Conservation (phyloP, 2,329 filamentous ascomycete genomes). For the Aspergillus ustus region DNA sequence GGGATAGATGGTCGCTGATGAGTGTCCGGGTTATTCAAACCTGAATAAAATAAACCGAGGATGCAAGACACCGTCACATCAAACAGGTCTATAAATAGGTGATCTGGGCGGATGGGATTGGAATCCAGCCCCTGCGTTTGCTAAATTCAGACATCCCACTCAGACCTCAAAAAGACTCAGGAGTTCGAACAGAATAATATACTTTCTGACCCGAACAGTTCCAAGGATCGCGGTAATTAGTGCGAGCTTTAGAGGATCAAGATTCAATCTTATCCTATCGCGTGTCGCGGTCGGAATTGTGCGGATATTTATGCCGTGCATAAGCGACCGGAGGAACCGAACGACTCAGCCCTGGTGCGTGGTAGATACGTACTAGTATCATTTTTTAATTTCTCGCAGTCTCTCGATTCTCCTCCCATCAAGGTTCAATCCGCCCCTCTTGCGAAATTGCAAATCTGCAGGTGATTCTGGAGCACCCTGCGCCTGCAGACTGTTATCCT, state of each 20-base stretch:
- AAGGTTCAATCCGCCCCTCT: background rate
- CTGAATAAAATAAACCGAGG: background rate
- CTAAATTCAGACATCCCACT: no score
- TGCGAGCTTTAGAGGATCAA: background rate
- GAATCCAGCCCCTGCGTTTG: background rate
- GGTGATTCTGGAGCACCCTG: background rate
- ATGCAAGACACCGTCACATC: background rate
- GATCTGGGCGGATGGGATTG: background rate
- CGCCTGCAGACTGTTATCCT: background rate
- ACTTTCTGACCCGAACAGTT: background rate
- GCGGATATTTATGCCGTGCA: background rate
- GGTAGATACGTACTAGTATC: no score
- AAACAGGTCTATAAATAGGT: background rate
- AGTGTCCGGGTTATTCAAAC: background rate
- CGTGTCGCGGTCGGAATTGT: background rate
- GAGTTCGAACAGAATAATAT: background rate
- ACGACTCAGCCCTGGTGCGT: background rate
- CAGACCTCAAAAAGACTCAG: no score
- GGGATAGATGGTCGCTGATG: background rate
- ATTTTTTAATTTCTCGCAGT: no score
- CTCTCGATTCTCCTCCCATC: no score
- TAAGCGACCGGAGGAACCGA: background rate
- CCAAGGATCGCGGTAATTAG: background rate
- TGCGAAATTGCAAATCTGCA: background rate
- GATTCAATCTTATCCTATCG: background rate